These are phyloP conservation scores for Phaeosphaeriaceae sp. DNA, from an alignment of 2,329 filamentous ascomycete genomes.

Conservation along the genomic window DNA sequence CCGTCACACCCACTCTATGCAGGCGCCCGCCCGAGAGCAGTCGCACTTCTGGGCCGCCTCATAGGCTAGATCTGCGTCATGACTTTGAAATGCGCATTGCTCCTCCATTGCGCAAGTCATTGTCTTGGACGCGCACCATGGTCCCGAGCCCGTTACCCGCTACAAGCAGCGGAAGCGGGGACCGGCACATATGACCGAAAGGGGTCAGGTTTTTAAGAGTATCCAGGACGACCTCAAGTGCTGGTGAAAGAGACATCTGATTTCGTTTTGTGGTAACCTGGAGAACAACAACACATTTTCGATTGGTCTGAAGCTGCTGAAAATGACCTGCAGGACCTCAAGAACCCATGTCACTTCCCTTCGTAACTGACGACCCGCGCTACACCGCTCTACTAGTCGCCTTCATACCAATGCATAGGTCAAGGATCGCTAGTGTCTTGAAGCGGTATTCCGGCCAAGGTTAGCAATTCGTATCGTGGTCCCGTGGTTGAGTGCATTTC, in stretches of 20 bases:
- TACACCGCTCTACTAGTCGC: slow-evolving; percentile 4
- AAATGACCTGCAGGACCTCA: too few relatives aligned
- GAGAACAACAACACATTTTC: too few relatives aligned
- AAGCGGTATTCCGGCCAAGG: not conserved
- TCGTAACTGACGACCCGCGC: too few relatives aligned
- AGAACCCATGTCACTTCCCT: too few relatives aligned
- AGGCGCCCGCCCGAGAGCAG: slow-evolving; percentile 1
- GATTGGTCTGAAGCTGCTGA: too few relatives aligned
- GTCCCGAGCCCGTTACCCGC: not conserved
- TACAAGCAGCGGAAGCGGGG: not conserved
- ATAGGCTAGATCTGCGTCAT: not conserved
- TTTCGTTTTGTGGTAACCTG: too few relatives aligned
- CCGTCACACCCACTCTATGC: slow-evolving; percentile 4
- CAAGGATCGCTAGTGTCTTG: slow-evolving; percentile 1
- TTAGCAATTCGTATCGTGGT: not conserved
- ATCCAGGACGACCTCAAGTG: too few relatives aligned
- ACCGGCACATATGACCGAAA: too few relatives aligned
- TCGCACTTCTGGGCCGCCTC: not conserved
- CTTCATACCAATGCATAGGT: not conserved
- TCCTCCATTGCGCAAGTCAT: not conserved
- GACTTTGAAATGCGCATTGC: not conserved
- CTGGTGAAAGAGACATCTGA: too few relatives aligned
- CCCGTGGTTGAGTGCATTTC: not conserved
- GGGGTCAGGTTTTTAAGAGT: too few relatives aligned
- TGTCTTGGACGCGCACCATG: not conserved